These are phyloP conservation scores for Coffea humblotiana DNA, from an alignment of 305 asterid species.

Conservation along the genomic window DNA sequence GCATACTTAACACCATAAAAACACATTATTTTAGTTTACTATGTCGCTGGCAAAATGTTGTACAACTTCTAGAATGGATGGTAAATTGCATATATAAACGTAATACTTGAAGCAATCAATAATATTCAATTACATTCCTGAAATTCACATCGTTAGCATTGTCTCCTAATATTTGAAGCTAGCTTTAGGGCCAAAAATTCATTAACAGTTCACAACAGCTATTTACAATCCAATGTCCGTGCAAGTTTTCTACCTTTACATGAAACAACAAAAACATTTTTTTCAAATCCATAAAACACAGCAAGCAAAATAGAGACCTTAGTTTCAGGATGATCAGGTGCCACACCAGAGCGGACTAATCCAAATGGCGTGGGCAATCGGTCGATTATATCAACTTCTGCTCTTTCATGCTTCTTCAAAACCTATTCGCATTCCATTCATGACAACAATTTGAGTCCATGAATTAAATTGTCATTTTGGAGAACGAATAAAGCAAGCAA, in stretches of 20 bases:
- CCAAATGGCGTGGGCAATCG: slow-evolving; percentile 95
- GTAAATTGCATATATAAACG: neutral
- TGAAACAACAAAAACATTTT: neutral
- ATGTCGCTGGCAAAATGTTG: neutral
- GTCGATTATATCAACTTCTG: slow-evolving; percentile 81
- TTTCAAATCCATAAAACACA: neutral
- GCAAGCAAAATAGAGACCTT: neutral
- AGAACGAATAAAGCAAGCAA: too few species aligned
- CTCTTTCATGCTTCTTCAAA: slow-evolving; percentile 69
- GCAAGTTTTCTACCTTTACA: neutral
- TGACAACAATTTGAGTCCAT: neutral
- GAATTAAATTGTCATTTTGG: neutral
- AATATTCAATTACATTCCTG: neutral
- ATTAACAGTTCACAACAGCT: neutral
- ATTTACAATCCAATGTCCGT: too few species aligned
- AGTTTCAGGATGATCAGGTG: slow-evolving; percentile 73
- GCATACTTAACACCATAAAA: neutral
- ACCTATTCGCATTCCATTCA: slow-evolving; percentile 35
- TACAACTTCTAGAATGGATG: neutral
- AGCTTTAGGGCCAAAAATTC: neutral
- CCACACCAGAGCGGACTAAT: slow-evolving; percentile 89
- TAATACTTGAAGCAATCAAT: neutral
- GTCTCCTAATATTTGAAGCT: neutral
- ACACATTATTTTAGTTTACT: too few species aligned
- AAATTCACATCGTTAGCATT: too few species aligned